These are phyloP conservation scores for Colletotrichum limetticola DNA, from an alignment of 2,329 filamentous ascomycete genomes.

Conservation along the genomic window DNA sequence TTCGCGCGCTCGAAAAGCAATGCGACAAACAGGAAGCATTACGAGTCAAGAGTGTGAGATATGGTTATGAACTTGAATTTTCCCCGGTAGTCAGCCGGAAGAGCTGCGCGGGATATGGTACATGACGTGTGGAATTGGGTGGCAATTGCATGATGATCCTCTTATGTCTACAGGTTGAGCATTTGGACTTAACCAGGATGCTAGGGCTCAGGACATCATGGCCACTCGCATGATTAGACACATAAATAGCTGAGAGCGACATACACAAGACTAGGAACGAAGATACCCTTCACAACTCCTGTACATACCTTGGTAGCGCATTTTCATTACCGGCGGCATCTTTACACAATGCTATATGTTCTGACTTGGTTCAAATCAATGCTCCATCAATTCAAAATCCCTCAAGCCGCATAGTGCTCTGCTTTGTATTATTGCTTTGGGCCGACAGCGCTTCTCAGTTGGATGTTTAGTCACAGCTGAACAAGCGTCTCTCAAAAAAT, in stretches of 20 bases:
- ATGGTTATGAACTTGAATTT: neutral
- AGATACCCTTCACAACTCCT: neutral
- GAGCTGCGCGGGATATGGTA: neutral
- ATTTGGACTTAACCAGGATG: neutral
- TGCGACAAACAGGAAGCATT: neutral
- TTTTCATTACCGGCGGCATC: neutral
- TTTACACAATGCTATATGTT: no score
- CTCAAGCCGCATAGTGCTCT: neutral
- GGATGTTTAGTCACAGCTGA: no score
- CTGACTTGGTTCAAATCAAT: neutral
- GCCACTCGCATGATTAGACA: neutral
- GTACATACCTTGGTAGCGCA: neutral
- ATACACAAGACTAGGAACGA: neutral
- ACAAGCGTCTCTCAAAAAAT: no score
- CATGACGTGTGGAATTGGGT: neutral
- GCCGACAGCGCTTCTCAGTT: no score
- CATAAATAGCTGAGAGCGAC: no score
- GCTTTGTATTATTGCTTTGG: no score
- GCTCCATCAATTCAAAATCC: neutral
- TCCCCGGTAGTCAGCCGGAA: no score
- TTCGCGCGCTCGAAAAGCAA: neutral
- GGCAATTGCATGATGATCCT: neutral
- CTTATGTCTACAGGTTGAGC: neutral
- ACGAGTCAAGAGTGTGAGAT: neutral
- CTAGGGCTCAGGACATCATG: neutral